These are phyloP conservation scores for Kwoniella mangroviensis DNA, from an alignment of 768 basidiomycete species.

Conservation along the genomic window DNA sequence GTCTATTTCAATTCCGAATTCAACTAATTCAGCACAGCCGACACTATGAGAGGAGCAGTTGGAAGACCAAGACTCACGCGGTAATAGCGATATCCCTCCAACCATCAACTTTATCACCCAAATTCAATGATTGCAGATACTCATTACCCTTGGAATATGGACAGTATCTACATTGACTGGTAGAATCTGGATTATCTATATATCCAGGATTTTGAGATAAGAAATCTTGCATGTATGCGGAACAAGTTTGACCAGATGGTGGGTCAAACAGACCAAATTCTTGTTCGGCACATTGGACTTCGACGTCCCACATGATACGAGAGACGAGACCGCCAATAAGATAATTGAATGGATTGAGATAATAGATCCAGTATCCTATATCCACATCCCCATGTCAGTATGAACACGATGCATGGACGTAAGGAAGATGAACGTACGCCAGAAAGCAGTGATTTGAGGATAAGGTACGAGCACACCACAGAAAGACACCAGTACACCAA, in stretches of 20 bases:
- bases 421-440: constrained; percentile 28
- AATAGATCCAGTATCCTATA: constrained; percentile 35
- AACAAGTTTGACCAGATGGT: constrained; percentile 52
- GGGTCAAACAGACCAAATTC: constrained; percentile 50
- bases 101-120: constrained; percentile 30
- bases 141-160: constrained; percentile 45
- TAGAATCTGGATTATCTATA: constrained; percentile 45
- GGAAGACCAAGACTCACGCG: constrained; percentile 23
- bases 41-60: neutral
- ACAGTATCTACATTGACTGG: constrained; percentile 46
- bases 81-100: constrained; percentile 46
- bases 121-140: constrained; percentile 46
- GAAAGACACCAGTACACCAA: constrained; percentile 48
- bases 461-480: constrained; percentile 50
- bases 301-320: constrained; percentile 50
- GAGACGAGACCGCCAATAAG: constrained; percentile 51
- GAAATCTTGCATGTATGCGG: constrained; percentile 48
- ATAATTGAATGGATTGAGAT: constrained; percentile 54
- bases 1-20: neutral
- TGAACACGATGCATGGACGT: neutral
- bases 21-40: neutral
- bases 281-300: constrained; percentile 44
- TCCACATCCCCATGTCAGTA: neutral
- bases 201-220: constrained; percentile 45
- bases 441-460: constrained; percentile 45